Conservation (phyloP, 345 rosid genomes). For the Stellera chamaejasme region DNA sequence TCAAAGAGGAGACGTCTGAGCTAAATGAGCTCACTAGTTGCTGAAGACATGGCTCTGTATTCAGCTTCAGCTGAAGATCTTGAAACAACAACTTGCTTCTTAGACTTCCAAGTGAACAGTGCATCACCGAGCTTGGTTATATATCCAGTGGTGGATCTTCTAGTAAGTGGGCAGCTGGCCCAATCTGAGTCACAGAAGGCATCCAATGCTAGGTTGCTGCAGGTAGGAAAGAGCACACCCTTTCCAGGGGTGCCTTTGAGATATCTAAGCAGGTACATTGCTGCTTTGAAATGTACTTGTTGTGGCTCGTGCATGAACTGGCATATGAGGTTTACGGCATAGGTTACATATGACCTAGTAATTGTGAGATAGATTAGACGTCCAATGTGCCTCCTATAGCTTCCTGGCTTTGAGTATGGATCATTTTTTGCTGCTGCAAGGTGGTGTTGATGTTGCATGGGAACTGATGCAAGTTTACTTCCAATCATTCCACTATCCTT, state of each 20-base stretch:
- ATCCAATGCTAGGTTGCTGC: neutral
- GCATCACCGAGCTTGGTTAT: neutral
- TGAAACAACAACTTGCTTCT: neutral
- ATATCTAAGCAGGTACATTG: neutral
- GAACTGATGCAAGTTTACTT: neutral
- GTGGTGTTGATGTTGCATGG: neutral
- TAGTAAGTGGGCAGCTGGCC: neutral
- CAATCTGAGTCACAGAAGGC: neutral
- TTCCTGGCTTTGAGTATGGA: neutral
- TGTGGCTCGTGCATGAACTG: neutral
- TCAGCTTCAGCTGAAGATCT: neutral
- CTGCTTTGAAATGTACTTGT: neutral
- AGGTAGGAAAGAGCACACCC: neutral
- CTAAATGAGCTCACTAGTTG: neutral
- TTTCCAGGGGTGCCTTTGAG: neutral
- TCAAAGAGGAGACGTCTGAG: no score
- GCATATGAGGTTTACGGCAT: neutral
- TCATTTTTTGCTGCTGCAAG: neutral
- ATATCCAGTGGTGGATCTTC: neutral
- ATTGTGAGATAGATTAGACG: constrained; percentile 5
- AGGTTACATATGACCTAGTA: constrained; percentile 3
- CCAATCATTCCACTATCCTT: neutral
- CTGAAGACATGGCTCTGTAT: neutral
- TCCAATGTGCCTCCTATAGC: constrained; percentile 1
- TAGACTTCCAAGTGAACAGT: neutral